These are phyloP conservation scores for Fraxinus anomala DNA, from an alignment of 257 asterid genomes.

Conservation along the genomic window DNA sequence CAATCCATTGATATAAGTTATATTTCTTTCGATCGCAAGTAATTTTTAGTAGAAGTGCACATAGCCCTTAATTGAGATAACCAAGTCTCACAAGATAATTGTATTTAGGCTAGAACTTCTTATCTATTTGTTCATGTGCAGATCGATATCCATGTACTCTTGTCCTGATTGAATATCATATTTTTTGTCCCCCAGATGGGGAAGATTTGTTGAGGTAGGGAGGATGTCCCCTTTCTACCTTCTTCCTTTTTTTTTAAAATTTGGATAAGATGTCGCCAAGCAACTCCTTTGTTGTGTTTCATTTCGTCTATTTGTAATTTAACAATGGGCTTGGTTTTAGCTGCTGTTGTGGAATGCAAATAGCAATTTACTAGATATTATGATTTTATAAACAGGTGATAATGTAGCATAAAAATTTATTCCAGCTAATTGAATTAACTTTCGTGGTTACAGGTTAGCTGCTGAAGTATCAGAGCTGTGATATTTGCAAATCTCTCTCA, in stretches of 20 bases:
- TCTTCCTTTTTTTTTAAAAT: neutral
- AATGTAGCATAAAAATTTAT: neutral
- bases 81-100: neutral
- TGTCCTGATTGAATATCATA: neutral
- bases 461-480: constrained; percentile 37
- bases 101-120: neutral
- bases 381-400: constrained; percentile 5
- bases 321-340: neutral
- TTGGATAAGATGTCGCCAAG: neutral
- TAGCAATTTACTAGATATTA: neutral
- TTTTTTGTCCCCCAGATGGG: neutral
- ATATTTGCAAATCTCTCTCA: constrained; percentile 18
- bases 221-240: neutral
- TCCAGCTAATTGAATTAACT: constrained; percentile 6
- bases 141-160: neutral
- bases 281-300: neutral
- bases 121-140: neutral
- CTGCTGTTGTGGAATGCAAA: neutral
- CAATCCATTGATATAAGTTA: neutral
- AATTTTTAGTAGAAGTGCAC: neutral
- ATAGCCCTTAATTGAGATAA: neutral
- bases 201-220: neutral
- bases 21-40: too few relatives aligned
- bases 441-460: constrained; percentile 39
- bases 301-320: neutral